Evolutionary conservation across 257 asterid species (phyloP).

Genomic region (Solanum chilense): DNA sequence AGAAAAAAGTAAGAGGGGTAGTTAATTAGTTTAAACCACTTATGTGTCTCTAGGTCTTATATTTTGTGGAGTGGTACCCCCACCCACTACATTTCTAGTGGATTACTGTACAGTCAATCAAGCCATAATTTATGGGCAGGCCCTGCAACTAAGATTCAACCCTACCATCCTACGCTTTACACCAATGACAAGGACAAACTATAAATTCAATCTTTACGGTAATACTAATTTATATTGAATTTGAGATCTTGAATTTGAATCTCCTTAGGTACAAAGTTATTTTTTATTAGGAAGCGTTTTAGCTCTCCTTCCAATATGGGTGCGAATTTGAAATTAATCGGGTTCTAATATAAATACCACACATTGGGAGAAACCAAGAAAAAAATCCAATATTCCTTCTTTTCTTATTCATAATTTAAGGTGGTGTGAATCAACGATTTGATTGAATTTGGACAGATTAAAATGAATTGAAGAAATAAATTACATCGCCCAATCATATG

Average conservation of each 20-base stretch:
- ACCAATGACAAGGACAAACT: not conserved
- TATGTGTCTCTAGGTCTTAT: not conserved
- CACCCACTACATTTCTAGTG: not conserved
- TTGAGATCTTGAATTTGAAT: accelerated
- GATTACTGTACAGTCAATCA: not conserved
- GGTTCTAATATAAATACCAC: not conserved
- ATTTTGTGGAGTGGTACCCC: not conserved
- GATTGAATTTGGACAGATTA: not conserved
- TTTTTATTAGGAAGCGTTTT: too few species aligned
- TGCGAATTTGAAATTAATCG: not conserved
- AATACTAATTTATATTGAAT: too few species aligned
- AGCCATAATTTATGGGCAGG: not conserved
- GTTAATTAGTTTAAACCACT: not conserved
- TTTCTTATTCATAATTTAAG: not conserved
- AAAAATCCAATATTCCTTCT: not conserved
- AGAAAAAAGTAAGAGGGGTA: not conserved
- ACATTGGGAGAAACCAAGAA: not conserved
- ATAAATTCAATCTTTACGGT: not conserved
- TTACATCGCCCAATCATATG: not conserved
- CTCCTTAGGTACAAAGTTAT: too few species aligned
- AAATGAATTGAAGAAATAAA: not conserved
- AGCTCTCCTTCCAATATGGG: accelerated
- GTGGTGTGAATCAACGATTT: not conserved
- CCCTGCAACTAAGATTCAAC: not conserved
- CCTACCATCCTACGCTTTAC: not conserved